A percentile compares a stretch with the other conserved stretches of the same genome.
phyloP scores from a whole-genome alignment of 2,329 filamentous ascomycete species.

The Monilinia laxa region DNA sequence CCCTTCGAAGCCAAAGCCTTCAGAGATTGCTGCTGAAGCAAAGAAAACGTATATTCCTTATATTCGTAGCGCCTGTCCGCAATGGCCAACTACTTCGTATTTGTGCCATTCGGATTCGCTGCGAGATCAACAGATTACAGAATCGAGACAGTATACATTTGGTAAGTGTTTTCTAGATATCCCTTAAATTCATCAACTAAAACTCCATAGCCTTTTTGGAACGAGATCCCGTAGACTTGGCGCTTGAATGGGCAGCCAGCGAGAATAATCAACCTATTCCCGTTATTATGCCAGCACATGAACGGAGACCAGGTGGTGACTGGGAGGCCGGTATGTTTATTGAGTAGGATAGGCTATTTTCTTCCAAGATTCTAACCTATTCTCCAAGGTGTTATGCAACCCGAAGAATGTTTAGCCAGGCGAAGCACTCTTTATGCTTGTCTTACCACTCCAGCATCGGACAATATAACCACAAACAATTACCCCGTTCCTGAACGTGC shows the following conservation, averaged over 20 bases:
- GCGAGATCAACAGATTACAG: conserved; percentile 39
- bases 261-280: conserved; percentile 38
- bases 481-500: conserved; percentile 72
- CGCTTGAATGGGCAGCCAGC: conserved; percentile 55
- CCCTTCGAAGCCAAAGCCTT: conserved; percentile 59
- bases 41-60: conserved; percentile 67
- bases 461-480: conserved; percentile 49
- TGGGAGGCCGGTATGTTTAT: conserved; percentile 62
- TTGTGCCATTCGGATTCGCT: conserved; percentile 49
- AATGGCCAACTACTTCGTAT: conserved; percentile 59
- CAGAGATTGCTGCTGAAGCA: conserved; percentile 72
- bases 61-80: conserved; percentile 56
- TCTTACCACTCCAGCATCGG: conserved; percentile 59
- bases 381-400: conserved; percentile 53
- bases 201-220: conserved; percentile 47
- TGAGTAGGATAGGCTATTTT: not conserved
- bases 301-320: conserved; percentile 74
- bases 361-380: conserved; percentile 19
- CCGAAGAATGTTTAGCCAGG: conserved; percentile 72
- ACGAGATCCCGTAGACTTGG: conserved; percentile 60
- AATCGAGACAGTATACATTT: conserved; percentile 44
- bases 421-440: conserved; percentile 72
- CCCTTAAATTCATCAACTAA: not conserved
- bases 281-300: conserved; percentile 57
- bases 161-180: conserved; percentile 39